Conservation (phyloP, 306 rosid genomes). For the Quercus robur region DNA sequence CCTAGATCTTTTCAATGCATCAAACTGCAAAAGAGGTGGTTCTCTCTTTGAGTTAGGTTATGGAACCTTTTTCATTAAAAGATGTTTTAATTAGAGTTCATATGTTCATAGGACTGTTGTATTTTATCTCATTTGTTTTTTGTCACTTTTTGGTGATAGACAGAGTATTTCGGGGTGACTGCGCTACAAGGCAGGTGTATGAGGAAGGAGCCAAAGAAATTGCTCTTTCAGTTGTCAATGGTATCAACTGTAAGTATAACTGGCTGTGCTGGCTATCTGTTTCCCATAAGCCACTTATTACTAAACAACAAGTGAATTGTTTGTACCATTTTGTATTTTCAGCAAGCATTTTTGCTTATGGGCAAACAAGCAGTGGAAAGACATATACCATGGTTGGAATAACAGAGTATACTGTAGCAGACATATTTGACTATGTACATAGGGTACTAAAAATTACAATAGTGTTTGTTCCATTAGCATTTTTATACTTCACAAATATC, state of each 20-base stretch:
- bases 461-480: constrained; percentile 7
- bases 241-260: constrained; percentile 82
- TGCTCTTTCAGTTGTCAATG: constrained; percentile 88
- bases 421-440: constrained; percentile 79
- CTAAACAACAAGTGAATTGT: constrained; percentile 1
- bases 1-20: constrained; percentile 3
- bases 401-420: constrained; percentile 82
- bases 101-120: not conserved
- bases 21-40: not conserved
- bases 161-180: constrained; percentile 86
- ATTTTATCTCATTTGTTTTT: not conserved
- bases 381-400: constrained; percentile 98
- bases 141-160: constrained; percentile 48
- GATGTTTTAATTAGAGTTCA: not conserved
- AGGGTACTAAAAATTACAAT: constrained; percentile 47
- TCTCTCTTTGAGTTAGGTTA: not conserved
- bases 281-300: constrained; percentile 25
- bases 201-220: constrained; percentile 89
- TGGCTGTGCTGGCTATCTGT: constrained; percentile 3
- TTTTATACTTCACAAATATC: not conserved
- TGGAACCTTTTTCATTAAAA: not conserved
- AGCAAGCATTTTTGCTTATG: constrained; percentile 98
- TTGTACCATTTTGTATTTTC: constrained; percentile 32
- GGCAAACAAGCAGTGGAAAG: constrained; percentile 99
- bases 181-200: constrained; percentile 78